phyloP scores from a whole-genome alignment of 1,139 yeast genomes.

The Scheffersomyces stambukii region DNA sequence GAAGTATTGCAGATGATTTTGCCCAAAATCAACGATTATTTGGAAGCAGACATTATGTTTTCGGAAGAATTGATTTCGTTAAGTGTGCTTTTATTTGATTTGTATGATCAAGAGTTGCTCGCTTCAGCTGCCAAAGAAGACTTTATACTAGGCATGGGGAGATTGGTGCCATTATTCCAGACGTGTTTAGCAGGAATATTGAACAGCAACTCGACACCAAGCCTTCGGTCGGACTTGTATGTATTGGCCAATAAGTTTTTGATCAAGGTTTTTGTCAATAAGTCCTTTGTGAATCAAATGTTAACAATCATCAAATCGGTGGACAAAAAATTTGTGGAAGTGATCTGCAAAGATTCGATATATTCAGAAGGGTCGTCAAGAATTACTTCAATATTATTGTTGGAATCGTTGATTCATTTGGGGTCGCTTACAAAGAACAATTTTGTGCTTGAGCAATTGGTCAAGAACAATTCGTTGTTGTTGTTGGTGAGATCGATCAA shows the following conservation, averaged over 20 bases:
- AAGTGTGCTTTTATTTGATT: constrained; percentile 65
- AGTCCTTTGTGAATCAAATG: constrained; percentile 41
- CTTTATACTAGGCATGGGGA: constrained; percentile 26
- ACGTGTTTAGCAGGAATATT: constrained; percentile 72
- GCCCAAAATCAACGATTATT: constrained; percentile 73
- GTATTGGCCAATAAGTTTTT: constrained; percentile 66
- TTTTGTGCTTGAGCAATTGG: constrained; percentile 56
- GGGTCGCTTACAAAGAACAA: constrained; percentile 49
- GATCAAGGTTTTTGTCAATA: constrained; percentile 42
- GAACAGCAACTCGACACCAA: constrained; percentile 63
- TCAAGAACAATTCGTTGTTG: constrained; percentile 61
- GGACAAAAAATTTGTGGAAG: constrained; percentile 60
- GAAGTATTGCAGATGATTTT: constrained; percentile 73
- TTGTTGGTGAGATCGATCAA: constrained; percentile 64
- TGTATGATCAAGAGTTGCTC: constrained; percentile 46
- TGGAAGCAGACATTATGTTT: constrained; percentile 60
- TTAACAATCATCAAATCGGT: constrained; percentile 51
- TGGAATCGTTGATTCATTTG: constrained; percentile 66
- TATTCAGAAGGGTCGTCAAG: constrained; percentile 76
- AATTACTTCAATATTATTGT: constrained; percentile 67
- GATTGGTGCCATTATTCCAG: constrained; percentile 66
- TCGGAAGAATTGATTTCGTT: constrained; percentile 77
- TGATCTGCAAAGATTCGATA: constrained; percentile 73
- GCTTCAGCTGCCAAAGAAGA: constrained; percentile 27
- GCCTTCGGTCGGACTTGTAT: constrained; percentile 74